These are phyloP conservation scores for Cercospora citrullina DNA, from an alignment of 2,329 filamentous ascomycete species.

Conservation along the genomic window DNA sequence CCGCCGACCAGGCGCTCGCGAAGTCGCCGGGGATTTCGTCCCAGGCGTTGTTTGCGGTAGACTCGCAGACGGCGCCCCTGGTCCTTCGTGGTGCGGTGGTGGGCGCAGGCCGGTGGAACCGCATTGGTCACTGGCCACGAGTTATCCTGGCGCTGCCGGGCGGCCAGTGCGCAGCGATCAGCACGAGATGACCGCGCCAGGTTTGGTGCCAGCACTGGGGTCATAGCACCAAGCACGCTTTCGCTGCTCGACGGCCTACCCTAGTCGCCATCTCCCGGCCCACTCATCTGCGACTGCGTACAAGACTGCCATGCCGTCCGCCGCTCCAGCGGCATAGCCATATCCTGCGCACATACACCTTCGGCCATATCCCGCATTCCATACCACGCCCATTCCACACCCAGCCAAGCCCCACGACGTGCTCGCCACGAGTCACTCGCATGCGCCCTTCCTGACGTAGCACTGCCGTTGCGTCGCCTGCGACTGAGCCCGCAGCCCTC, in stretches of 20 bases:
- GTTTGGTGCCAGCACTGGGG: slow-evolving; percentile 15
- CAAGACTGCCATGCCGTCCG: slow-evolving; percentile 27
- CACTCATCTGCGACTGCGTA: slow-evolving; percentile 22
- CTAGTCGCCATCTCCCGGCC: slow-evolving; percentile 24
- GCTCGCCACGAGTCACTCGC: slow-evolving; percentile 26
- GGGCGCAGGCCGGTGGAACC: slow-evolving; percentile 15
- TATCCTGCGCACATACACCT: slow-evolving; percentile 9
- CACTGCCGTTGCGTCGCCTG: slow-evolving; percentile 1
- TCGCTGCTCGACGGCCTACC: slow-evolving; percentile 9
- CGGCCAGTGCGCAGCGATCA: slow-evolving; percentile 20
- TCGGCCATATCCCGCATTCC: slow-evolving; percentile 26
- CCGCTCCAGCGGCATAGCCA: slow-evolving; percentile 10
- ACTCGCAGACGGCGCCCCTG: not conserved
- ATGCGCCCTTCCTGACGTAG: slow-evolving; percentile 26
- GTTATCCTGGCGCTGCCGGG: slow-evolving; percentile 22
- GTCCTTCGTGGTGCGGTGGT: slow-evolving; percentile 1
- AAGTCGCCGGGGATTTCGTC: not conserved
- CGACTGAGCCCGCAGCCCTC: not conserved
- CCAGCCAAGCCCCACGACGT: slow-evolving; percentile 20
- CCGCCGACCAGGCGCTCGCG: not conserved
- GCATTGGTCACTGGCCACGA: slow-evolving; percentile 26
- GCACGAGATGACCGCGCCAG: slow-evolving; percentile 23
- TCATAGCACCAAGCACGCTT: not conserved
- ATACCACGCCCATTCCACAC: slow-evolving; percentile 24
- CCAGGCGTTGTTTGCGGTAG: slow-evolving; percentile 7